Percentiles rank a stretch among this genome's conserved stretches.
These are phyloP conservation scores for Fusarium coicis DNA, from an alignment of 2,329 filamentous ascomycete species.

Conservation along the genomic window DNA sequence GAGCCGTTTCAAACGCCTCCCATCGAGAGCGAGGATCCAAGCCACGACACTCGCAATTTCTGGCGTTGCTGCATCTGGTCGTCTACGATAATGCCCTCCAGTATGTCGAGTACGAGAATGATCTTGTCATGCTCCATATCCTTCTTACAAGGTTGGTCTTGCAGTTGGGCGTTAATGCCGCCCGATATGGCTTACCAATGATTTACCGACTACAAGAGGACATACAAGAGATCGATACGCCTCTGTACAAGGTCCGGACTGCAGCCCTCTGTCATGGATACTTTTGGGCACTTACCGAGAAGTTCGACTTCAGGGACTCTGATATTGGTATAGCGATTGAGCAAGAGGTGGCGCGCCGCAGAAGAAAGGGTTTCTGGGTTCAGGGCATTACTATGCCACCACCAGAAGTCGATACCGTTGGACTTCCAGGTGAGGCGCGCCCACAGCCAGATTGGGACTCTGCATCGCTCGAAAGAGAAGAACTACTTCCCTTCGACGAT, in stretches of 20 bases:
- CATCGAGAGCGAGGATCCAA: slow-evolving; percentile 65
- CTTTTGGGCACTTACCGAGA: slow-evolving; percentile 81
- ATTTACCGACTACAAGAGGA: slow-evolving; percentile 89
- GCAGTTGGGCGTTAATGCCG: slow-evolving; percentile 84
- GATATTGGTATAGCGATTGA: slow-evolving; percentile 76
- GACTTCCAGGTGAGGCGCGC: slow-evolving; percentile 59
- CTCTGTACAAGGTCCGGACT: slow-evolving; percentile 78
- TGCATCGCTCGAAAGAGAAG: slow-evolving; percentile 68
- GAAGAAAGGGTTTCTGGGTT: slow-evolving; percentile 81
- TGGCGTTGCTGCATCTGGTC: slow-evolving; percentile 84
- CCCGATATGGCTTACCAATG: slow-evolving; percentile 85
- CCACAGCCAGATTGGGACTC: slow-evolving; percentile 59
- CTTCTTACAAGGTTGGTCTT: slow-evolving; percentile 79
- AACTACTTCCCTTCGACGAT: slow-evolving; percentile 80
- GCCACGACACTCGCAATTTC: slow-evolving; percentile 73
- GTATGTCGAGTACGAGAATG: slow-evolving; percentile 75
- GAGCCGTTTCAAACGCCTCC: slow-evolving; percentile 76
- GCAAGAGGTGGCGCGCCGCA: slow-evolving; percentile 79
- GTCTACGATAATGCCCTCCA: slow-evolving; percentile 91
- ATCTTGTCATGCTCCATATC: slow-evolving; percentile 81
- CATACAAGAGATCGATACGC: slow-evolving; percentile 72
- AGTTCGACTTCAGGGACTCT: slow-evolving; percentile 79
- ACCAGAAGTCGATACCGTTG: slow-evolving; percentile 69
- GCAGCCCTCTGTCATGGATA: slow-evolving; percentile 91
- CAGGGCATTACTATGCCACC: slow-evolving; percentile 78